Evolutionary conservation across 257 asterid genomes (phyloP).

Genomic region (Capsicum pubescens): DNA sequence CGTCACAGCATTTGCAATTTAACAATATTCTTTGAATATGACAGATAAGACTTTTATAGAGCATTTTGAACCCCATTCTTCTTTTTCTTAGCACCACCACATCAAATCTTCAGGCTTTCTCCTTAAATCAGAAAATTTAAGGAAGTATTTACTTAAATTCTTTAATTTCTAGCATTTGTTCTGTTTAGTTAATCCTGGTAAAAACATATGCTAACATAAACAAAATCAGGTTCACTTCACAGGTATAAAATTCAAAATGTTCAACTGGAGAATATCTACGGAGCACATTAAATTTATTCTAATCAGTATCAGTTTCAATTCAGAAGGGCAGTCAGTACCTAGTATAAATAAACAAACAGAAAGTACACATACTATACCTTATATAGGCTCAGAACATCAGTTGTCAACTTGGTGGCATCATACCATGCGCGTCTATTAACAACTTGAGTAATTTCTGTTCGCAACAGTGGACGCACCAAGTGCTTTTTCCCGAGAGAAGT

Average conservation of each 20-base stretch:
- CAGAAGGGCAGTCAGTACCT: not conserved
- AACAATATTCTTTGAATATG: slow-evolving; percentile 3
- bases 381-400: slow-evolving; percentile 74
- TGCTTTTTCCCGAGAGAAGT: slow-evolving; percentile 91
- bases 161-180: not conserved
- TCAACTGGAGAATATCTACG: not conserved
- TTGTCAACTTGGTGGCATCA: slow-evolving; percentile 79
- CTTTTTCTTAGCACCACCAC: not conserved
- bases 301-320: not conserved
- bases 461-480: slow-evolving; percentile 85
- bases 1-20: not conserved
- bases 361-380: slow-evolving; percentile 58
- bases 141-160: not conserved
- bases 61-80: not conserved
- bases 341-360: not conserved
- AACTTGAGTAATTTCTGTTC: slow-evolving; percentile 91
- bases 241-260: not conserved
- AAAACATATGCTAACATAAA: not conserved
- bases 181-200: slow-evolving; percentile 1
- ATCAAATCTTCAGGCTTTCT: not conserved
- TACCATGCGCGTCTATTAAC: slow-evolving; percentile 97
- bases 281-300: slow-evolving; percentile 9
- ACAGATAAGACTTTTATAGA: not conserved
- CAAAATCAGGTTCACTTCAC: slow-evolving; percentile 8
- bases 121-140: not conserved